Percentiles rank a stretch among this genome's conserved stretches.
phyloP scores from a whole-genome alignment of 805 yeast genomes.

The Candida palmyrensis region DNA sequence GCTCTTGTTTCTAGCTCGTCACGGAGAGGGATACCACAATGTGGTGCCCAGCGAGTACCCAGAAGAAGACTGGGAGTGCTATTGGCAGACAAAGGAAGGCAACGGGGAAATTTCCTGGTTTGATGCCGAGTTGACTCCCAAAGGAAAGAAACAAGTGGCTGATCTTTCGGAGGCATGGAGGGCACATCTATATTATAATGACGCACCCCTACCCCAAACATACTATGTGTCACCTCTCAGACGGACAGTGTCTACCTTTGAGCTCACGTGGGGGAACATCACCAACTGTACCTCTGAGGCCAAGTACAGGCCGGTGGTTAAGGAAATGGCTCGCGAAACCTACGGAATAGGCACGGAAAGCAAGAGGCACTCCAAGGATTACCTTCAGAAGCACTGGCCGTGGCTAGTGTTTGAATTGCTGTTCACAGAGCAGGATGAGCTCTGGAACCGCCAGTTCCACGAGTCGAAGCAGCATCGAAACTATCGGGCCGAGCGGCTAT shows the following conservation, averaged over 20 bases:
- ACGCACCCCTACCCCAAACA: conserved; percentile 19
- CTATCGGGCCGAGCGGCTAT: conserved; percentile 19
- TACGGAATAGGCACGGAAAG: conserved; percentile 29
- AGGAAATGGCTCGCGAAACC: conserved; percentile 26
- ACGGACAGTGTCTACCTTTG: conserved; percentile 26
- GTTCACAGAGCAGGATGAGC: conserved; percentile 19
- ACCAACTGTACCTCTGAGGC: conserved; percentile 12
- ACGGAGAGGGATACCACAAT: conserved; percentile 32
- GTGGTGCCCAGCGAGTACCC: conserved; percentile 14
- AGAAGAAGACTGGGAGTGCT: conserved; percentile 20
- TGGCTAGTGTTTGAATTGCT: conserved; percentile 19
- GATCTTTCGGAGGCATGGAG: conserved; percentile 12
- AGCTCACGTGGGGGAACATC: conserved; percentile 16
- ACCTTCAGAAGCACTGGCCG: conserved; percentile 15
- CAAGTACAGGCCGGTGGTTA: conserved; percentile 16
- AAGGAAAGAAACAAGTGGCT: conserved; percentile 15
- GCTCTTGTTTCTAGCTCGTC: conserved; percentile 25
- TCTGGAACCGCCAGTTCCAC: conserved; percentile 18
- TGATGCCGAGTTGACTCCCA: conserved; percentile 24
- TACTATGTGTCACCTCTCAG: conserved; percentile 27
- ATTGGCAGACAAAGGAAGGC: conserved; percentile 18
- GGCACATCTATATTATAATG: conserved; percentile 10
- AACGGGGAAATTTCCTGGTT: conserved; percentile 20
- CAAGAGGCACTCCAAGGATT: conserved; percentile 19
- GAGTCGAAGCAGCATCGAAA: conserved; percentile 23